Evolutionary conservation across 2,329 filamentous ascomycete genomes (phyloP), one percentile per base, ranked within the genome.

Genomic region (Aspergillus jensenii): DNA sequence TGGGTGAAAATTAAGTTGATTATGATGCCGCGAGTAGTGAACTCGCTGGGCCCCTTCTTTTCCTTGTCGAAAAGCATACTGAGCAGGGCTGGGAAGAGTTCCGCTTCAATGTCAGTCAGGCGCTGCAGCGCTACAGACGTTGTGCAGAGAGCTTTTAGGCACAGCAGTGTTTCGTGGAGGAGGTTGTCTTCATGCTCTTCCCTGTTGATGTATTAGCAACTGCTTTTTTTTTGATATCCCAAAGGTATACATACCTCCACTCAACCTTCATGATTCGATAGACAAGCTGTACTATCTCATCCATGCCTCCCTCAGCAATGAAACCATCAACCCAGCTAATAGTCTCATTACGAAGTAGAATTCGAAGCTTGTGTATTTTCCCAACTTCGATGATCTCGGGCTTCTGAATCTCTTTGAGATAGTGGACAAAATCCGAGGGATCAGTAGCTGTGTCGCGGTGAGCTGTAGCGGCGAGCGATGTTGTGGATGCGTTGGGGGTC

Each of bases 31-130:
- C 95, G 88, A 12, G 95, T 98, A 4, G 90, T 95, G 73, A 96
- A 99, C 74, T 99, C 95, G 78, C 91, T 96, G 0, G 95, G 95
- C 0, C 95, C 95, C 74, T 98, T 98, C 79, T 93, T 96, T 72
- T 98, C 93, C n/a, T 96, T 91, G 68, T 97, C 93, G 68, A 98
- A 98, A 41, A 98, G 82, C 88, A 98, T 92, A 58, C 85, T 85
- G 47, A 98, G 78, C 47, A 99, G 79, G 25, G 90, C 90, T 2
- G 93, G 91, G 69, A 98, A 97, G 8, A 99, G 82, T 0, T 88
- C 88, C 6, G 82, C 80, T 65, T 96, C 91, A 57, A 96, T 90
- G 9, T 86, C 85, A 64, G 90, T 84, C 7, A 99, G 84, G 69
- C 93, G 90, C 64, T 90, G 85, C 67, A 97, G 82, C 1, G 92